Evolutionary conservation across 148 eudicot genomes (phyloP).

Genomic region (Nepenthes gracilis): DNA sequence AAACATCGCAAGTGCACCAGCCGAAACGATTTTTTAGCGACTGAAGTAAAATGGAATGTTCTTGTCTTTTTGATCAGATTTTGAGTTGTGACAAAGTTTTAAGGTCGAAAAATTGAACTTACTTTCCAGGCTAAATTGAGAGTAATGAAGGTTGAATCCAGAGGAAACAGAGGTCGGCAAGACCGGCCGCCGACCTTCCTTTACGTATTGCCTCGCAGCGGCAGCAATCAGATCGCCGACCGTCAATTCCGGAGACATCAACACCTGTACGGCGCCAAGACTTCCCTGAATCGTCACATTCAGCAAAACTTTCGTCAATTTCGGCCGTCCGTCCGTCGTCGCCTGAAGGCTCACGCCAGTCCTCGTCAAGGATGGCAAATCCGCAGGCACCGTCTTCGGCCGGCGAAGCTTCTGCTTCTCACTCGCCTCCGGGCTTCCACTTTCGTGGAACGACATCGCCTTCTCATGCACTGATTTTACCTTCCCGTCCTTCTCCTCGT

Average conservation of each 20-base stretch:
- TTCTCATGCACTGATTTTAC: slow-evolving; percentile 18
- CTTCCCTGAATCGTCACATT: slow-evolving; percentile 70
- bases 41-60: too few species aligned
- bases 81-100: too few species aligned
- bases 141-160: slow-evolving; percentile 62
- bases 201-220: slow-evolving; percentile 38
- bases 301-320: slow-evolving; percentile 52
- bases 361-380: slow-evolving; percentile 15
- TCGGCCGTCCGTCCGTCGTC: slow-evolving; percentile 10
- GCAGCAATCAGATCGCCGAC: slow-evolving; percentile 53
- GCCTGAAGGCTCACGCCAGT: background rate
- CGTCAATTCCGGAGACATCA: slow-evolving; percentile 39
- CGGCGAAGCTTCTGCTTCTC: slow-evolving; percentile 14
- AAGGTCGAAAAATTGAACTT: slow-evolving; percentile 6
- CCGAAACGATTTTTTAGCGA: too few species aligned
- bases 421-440: slow-evolving; percentile 4
- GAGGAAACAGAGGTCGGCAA: slow-evolving; percentile 13
- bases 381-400: slow-evolving; percentile 59
- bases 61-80: too few species aligned
- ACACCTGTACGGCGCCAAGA: slow-evolving; percentile 53
- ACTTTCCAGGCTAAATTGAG: slow-evolving; percentile 82
- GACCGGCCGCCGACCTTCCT: slow-evolving; percentile 56
- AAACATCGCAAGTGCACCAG: too few species aligned
- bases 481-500: slow-evolving; percentile 12
- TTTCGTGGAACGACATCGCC: slow-evolving; percentile 48